These are phyloP conservation scores for Thalassiosira delicatula DNA, from an alignment of 352 stramenopile genomes.

Conservation along the genomic window DNA sequence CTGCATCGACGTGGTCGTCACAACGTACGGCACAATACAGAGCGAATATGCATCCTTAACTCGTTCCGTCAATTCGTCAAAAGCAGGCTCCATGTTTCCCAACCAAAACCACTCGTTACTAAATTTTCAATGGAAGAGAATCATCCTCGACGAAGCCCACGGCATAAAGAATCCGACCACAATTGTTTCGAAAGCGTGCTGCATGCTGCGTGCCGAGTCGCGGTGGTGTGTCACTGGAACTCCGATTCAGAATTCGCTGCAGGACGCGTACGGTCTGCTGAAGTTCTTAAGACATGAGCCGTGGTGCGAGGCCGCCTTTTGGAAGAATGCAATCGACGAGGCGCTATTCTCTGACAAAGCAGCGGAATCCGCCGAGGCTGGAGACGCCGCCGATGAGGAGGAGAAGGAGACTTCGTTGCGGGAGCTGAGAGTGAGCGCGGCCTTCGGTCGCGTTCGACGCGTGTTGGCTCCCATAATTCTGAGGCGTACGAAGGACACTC, in stretches of 20 bases:
- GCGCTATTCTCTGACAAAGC: too few species aligned
- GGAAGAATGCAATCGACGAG: conserved; percentile 75
- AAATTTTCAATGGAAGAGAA: conserved; percentile 69
- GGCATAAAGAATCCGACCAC: conserved; percentile 81
- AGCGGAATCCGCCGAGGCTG: neutral
- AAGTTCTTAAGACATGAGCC: conserved; percentile 83
- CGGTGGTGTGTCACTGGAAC: conserved; percentile 83
- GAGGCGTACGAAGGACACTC: conserved; percentile 81
- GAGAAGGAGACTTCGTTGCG: conserved; percentile 3
- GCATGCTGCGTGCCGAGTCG: conserved; percentile 63
- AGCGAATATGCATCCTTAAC: conserved; percentile 63
- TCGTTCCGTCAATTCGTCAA: conserved; percentile 18
- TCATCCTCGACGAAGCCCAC: conserved; percentile 84
- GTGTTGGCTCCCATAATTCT: conserved; percentile 80
- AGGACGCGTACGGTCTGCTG: conserved; percentile 80
- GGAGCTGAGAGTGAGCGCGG: conserved; percentile 47
- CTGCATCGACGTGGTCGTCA: conserved; percentile 79
- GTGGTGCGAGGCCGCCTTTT: conserved; percentile 79
- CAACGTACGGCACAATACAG: conserved; percentile 81
- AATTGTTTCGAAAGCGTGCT: conserved; percentile 77
- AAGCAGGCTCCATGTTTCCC: conserved; percentile 1
- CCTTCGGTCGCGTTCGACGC: conserved; percentile 70
- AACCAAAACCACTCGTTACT: conserved; percentile 44
- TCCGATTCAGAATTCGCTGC: conserved; percentile 82
- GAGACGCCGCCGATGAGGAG: conserved; percentile 33